Conservation (phyloP, 2,329 filamentous ascomycete genomes). For the Cordyceps fumosorosea region DNA sequence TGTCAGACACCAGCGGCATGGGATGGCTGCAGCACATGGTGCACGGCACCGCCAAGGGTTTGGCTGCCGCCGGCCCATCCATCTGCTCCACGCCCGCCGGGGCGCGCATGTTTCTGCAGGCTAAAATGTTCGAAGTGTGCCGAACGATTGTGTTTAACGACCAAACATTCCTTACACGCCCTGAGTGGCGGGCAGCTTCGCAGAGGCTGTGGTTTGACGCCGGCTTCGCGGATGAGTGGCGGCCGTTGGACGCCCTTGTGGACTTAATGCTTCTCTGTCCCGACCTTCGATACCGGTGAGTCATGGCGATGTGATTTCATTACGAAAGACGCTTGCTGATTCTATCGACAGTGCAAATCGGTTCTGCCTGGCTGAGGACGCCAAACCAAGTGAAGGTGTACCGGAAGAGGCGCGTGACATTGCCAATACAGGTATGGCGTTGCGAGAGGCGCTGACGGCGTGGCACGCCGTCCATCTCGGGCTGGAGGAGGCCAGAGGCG, state of each 20-base stretch:
- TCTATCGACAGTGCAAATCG: not conserved
- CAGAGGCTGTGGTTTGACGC: not conserved
- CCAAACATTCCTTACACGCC: conserved; percentile 20
- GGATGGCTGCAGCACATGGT: conserved; percentile 30
- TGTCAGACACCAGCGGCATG: conserved; percentile 25
- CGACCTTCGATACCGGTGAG: conserved; percentile 24
- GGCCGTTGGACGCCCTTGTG: conserved; percentile 22
- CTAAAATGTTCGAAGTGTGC: conserved; percentile 27
- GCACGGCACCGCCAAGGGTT: conserved; percentile 26
- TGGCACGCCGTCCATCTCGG: conserved; percentile 16
- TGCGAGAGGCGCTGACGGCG: not conserved
- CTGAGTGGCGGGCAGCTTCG: conserved; percentile 20
- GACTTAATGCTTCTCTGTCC: conserved; percentile 27
- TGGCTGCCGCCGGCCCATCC: conserved; percentile 24
- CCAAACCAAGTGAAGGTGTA: not conserved
- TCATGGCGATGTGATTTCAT: not conserved
- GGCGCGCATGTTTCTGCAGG: conserved; percentile 24
- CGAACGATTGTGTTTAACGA: conserved; percentile 27
- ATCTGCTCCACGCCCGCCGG: conserved; percentile 19
- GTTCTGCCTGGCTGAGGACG: not conserved
- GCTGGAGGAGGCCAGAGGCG: not conserved
- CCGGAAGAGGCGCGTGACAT: conserved; percentile 4
- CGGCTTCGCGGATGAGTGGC: not conserved
- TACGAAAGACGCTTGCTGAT: not conserved
- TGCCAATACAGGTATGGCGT: conserved; percentile 1